Conservation (phyloP, 1,139 yeast genomes). For the Diutina neorugosa region DNA sequence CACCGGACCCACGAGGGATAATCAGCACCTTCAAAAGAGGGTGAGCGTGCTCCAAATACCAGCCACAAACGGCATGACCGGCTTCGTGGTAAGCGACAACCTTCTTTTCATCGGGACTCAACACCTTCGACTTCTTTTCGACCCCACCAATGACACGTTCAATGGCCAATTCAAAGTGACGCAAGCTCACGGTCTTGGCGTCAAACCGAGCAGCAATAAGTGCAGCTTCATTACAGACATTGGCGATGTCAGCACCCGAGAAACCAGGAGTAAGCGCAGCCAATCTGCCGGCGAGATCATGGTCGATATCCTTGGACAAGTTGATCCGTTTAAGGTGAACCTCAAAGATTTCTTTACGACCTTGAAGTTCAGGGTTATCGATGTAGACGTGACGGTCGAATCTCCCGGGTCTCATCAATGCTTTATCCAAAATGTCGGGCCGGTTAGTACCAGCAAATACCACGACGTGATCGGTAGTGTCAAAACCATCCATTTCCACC, state of each 20-base stretch:
- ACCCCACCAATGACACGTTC: slow-evolving; percentile 96
- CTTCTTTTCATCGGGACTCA: slow-evolving; percentile 72
- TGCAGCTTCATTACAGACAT: slow-evolving; percentile 95
- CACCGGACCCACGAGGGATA: slow-evolving; percentile 94
- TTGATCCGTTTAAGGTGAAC: slow-evolving; percentile 70
- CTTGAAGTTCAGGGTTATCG: slow-evolving; percentile 87
- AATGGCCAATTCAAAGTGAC: slow-evolving; percentile 89
- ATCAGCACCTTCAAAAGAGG: slow-evolving; percentile 91
- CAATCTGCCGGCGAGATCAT: slow-evolving; percentile 59
- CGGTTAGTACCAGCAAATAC: slow-evolving; percentile 96
- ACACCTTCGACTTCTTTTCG: slow-evolving; percentile 78
- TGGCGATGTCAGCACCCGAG: slow-evolving; percentile 96
- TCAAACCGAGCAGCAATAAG: slow-evolving; percentile 68
- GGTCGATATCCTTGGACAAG: slow-evolving; percentile 31
- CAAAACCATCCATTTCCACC: slow-evolving; percentile 98
- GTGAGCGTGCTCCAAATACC: slow-evolving; percentile 84
- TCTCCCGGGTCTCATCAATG: slow-evolving; percentile 92
- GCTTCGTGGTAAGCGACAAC: slow-evolving; percentile 97
- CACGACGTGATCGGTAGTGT: slow-evolving; percentile 81
- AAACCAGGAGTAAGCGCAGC: slow-evolving; percentile 97
- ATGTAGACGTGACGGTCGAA: slow-evolving; percentile 88
- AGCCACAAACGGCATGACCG: slow-evolving; percentile 97
- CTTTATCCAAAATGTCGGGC: slow-evolving; percentile 85
- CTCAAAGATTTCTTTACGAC: slow-evolving; percentile 81
- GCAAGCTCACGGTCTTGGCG: slow-evolving; percentile 53